Percentiles rank a stretch among this genome's conserved stretches.
phyloP scores from a whole-genome alignment of 2,329 filamentous ascomycete species.

The Fusarium falciforme region DNA sequence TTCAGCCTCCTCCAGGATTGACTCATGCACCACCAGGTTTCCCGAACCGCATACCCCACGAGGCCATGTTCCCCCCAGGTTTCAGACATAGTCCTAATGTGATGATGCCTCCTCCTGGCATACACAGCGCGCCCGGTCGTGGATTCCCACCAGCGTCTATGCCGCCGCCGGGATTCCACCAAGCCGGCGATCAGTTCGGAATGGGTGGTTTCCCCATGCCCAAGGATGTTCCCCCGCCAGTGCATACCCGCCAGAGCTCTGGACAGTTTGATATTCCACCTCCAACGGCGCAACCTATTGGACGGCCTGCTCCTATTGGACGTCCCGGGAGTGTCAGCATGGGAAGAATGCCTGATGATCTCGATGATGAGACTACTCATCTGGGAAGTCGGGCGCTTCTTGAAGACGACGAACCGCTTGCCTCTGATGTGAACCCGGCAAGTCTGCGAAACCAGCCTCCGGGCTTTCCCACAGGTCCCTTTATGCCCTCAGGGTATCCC shows the following conservation, averaged over 20 bases:
- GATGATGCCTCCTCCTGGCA: conserved; percentile 63
- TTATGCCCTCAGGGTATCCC: conserved; percentile 56
- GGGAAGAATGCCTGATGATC: conserved; percentile 62
- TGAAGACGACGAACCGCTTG: conserved; percentile 74
- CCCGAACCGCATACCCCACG: conserved; percentile 69
- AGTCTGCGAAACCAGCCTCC: conserved; percentile 63
- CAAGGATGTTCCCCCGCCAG: conserved; percentile 48
- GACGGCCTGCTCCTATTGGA: conserved; percentile 87
- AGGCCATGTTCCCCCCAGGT: conserved; percentile 59
- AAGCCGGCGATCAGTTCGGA: conserved; percentile 47
- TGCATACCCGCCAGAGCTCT: conserved; percentile 83
- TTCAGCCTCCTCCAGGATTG: conserved; percentile 59
- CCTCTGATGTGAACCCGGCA: conserved; percentile 45
- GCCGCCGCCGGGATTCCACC: conserved; percentile 53
- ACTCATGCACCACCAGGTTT: conserved; percentile 58
- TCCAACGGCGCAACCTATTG: conserved; percentile 75
- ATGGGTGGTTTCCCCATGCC: conserved; percentile 48
- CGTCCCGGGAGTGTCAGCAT: conserved; percentile 80
- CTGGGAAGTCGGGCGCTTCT: conserved; percentile 92
- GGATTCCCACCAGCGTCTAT: conserved; percentile 55
- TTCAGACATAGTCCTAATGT: conserved; percentile 60
- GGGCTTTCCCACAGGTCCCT: conserved; percentile 59
- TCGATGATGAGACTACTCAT: conserved; percentile 80
- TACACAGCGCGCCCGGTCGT: conserved; percentile 58
- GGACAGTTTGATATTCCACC: conserved; percentile 71